phyloP scores from a whole-genome alignment of 345 rosid species.

The Mercurialis annua region DNA sequence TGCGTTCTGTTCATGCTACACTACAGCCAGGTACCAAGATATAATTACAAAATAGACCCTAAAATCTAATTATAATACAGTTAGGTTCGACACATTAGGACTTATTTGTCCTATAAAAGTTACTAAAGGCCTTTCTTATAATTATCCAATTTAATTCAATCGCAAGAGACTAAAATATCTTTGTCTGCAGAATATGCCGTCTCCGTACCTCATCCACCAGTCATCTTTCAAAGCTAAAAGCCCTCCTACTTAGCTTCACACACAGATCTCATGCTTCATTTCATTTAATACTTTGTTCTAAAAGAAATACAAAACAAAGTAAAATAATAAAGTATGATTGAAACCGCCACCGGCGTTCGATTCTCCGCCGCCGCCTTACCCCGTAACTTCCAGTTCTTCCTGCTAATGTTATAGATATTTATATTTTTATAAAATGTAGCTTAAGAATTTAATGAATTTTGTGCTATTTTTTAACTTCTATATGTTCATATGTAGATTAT shows the following conservation, averaged over 20 bases:
- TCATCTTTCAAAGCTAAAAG: conserved; percentile 3
- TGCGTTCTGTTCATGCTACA: background rate
- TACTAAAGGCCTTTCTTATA: too few species aligned
- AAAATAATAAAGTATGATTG: conserved; percentile 42
- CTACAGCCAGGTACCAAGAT: too few species aligned
- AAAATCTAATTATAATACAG: too few species aligned
- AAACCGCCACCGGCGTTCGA: conserved; percentile 64
- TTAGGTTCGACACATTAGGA: too few species aligned
- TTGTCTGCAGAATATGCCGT: background rate
- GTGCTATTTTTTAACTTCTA: conserved; percentile 9
- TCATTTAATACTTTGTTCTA: background rate
- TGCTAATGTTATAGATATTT: background rate
- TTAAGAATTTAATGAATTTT: conserved; percentile 22
- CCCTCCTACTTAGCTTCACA: background rate
- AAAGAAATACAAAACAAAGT: background rate
- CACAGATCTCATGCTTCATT: background rate
- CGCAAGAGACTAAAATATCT: background rate
- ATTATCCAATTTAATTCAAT: too few species aligned
- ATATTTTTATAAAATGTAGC: background rate
- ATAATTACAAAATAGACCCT: too few species aligned
- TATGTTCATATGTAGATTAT: conserved; percentile 37
- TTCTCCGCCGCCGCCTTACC: conserved; percentile 46
- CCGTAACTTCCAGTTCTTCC: conserved; percentile 32
- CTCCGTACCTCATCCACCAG: conserved; percentile 21
- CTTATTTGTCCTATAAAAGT: too few species aligned